Evolutionary conservation across 257 asterid species (phyloP).

Genomic region (Anisodus tanguticus): DNA sequence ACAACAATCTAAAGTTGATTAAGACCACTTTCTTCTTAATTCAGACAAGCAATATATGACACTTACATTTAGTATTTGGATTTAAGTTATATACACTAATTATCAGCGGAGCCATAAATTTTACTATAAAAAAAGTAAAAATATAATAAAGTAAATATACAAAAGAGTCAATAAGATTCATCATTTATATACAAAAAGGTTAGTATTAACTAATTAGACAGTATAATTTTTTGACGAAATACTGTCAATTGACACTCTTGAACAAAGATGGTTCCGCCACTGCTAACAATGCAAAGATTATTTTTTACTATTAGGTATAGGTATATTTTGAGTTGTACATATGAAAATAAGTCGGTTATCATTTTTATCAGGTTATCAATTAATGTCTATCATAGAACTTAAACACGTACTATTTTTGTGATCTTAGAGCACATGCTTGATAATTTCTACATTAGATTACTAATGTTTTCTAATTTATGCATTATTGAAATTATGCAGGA

Average conservation of each 20-base stretch:
- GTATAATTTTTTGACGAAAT: too few relatives aligned
- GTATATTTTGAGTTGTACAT: neutral
- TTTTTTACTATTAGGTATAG: neutral
- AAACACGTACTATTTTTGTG: too few relatives aligned
- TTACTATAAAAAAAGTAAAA: too few relatives aligned
- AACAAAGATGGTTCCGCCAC: neutral
- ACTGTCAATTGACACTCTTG: neutral
- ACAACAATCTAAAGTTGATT: neutral
- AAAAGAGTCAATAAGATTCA: too few relatives aligned
- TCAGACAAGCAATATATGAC: neutral
- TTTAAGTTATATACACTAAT: neutral
- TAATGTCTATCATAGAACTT: neutral
- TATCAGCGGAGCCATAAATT: too few relatives aligned
- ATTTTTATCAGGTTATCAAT: neutral
- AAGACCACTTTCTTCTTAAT: neutral
- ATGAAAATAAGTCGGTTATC: neutral
- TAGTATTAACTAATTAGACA: too few relatives aligned
- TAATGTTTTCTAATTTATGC: neutral
- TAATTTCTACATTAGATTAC: too few relatives aligned
- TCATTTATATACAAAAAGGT: too few relatives aligned
- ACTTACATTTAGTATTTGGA: neutral
- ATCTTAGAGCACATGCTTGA: neutral
- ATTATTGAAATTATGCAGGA: slow-evolving; percentile 44
- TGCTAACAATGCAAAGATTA: neutral
- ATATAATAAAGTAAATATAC: too few relatives aligned